Percentiles rank a stretch among this genome's conserved stretches.
Conservation (phyloP, 139 green algal species). For the Tetraselmis chui region DNA sequence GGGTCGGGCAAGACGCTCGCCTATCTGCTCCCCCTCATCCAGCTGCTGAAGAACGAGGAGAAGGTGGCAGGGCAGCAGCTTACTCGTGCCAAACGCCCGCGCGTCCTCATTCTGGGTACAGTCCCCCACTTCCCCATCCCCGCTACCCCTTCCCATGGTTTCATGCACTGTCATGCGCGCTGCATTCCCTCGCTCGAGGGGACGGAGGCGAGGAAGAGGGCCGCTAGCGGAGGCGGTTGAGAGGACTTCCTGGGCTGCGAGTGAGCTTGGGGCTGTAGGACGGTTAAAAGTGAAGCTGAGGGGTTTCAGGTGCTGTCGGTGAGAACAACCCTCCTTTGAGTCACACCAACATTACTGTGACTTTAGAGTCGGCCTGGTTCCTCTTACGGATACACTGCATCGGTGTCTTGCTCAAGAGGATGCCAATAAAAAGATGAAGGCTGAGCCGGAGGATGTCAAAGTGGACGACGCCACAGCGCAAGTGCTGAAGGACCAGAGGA, state of each 20-base stretch:
- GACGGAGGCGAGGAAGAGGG: neutral
- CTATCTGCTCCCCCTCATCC: conserved; percentile 86
- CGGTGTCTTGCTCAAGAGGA: conserved; percentile 27
- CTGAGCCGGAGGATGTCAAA: conserved; percentile 71
- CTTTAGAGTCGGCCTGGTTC: too few relatives aligned
- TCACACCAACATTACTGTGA: too few relatives aligned
- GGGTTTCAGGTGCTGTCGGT: conserved; percentile 81
- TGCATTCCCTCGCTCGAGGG: neutral
- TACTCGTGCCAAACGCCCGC: conserved; percentile 57
- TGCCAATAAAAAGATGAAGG: conserved; percentile 52
- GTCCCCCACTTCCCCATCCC: conserved; percentile 4
- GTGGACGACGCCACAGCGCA: conserved; percentile 76
- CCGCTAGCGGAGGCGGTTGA: neutral
- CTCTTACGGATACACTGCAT: conserved; percentile 45
- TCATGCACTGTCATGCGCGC: neutral
- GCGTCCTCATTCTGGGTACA: conserved; percentile 68
- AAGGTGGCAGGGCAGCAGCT: conserved; percentile 20
- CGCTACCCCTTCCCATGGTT: neutral
- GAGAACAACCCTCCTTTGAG: conserved; percentile 72
- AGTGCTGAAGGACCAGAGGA: conserved; percentile 73
- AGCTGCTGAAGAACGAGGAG: conserved; percentile 64
- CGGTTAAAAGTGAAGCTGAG: conserved; percentile 79
- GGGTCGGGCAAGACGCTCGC: conserved; percentile 90
- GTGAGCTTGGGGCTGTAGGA: too few relatives aligned
- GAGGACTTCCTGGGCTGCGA: neutral